Evolutionary conservation across 108 stramenopile species (phyloP), one percentile per base, ranked within the genome.

Genomic region (Nannochloropsis salina): DNA sequence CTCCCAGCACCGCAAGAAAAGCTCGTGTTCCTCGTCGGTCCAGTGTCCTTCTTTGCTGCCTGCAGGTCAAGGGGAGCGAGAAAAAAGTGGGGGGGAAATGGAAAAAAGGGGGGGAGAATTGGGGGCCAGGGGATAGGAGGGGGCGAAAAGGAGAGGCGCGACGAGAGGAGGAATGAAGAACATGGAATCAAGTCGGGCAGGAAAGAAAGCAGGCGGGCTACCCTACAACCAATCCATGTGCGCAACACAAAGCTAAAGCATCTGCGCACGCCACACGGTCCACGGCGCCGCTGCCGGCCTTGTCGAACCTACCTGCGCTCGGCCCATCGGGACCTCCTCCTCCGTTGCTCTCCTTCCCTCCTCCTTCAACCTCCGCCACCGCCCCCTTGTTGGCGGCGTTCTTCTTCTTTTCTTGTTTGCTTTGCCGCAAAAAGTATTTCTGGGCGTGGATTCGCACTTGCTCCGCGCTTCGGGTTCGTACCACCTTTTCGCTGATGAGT

Each of bases 21-120:
- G 8, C 8, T 44, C 87, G 86, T 89, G 88, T 85, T 89, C 88
- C 40, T 88, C 87, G 80, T 84, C 42, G 10, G 84, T 86, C 88
- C 88, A 89, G 21, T 87, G 41, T 5, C 88, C 88, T 43, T 82
- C 81, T n/a, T 74, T 31, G n/a, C 45, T 84, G 45, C 74, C 21
- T 41, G 44, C 45, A 9, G 83, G 31, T 4, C 9, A 31, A 31
- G 31, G 31, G 31, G 1, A 31, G 31, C 1, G 31, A 31, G 31
- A 31, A 31, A 31, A 31, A 31, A 31, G 31, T 1, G 31, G 31
- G 31, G 31, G 31, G 31, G 1, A 31, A 31, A 31, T 31, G 31
- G 31, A 31, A 31, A 31, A 31, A 31, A n/a, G n/a, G 31, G 31
- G 31, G 31, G 31, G 31, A 31, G 31, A 31, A 31, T 31, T 31